Evolutionary conservation across 805 yeast species (phyloP).

Genomic region (Kockiozyma suomiensis): DNA sequence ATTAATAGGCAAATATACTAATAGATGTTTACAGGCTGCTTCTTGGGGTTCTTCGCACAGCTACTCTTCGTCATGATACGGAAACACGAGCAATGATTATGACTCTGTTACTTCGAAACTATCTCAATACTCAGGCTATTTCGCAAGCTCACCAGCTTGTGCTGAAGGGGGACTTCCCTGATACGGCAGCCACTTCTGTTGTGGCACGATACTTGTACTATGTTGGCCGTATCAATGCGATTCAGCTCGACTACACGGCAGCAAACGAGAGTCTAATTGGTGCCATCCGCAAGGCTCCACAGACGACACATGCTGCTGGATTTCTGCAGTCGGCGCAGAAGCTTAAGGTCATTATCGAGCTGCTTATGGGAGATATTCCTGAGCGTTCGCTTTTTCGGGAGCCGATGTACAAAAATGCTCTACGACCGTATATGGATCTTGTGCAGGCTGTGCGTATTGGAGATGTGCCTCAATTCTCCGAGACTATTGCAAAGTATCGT

Average conservation of each 20-base stretch:
- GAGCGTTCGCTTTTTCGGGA: conserved; percentile 80
- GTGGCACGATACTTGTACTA: conserved; percentile 91
- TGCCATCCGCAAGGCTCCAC: conserved; percentile 97
- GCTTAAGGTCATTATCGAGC: conserved; percentile 81
- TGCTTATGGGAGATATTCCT: conserved; percentile 96
- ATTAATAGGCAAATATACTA: background rate
- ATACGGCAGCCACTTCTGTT: conserved; percentile 78
- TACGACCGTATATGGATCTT: conserved; percentile 81
- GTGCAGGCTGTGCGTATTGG: conserved; percentile 92
- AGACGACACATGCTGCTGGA: conserved; percentile 79
- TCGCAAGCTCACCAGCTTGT: conserved; percentile 87
- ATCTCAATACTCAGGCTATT: conserved; percentile 74
- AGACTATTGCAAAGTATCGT: conserved; percentile 66
- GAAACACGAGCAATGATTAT: conserved; percentile 89
- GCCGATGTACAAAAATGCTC: conserved; percentile 57
- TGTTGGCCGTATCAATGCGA: conserved; percentile 84
- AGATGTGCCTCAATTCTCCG: conserved; percentile 78
- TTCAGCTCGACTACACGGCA: conserved; percentile 87
- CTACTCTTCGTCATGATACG: conserved; percentile 86
- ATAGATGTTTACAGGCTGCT: conserved; percentile 46
- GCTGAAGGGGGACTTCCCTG: conserved; percentile 86
- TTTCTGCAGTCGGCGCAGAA: conserved; percentile 89
- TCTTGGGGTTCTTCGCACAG: conserved; percentile 76
- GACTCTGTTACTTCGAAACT: conserved; percentile 82
- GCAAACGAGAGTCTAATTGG: conserved; percentile 89